Conservation (phyloP, 192 early-diverging fungal species). For the Backusella psychrophila region DNA sequence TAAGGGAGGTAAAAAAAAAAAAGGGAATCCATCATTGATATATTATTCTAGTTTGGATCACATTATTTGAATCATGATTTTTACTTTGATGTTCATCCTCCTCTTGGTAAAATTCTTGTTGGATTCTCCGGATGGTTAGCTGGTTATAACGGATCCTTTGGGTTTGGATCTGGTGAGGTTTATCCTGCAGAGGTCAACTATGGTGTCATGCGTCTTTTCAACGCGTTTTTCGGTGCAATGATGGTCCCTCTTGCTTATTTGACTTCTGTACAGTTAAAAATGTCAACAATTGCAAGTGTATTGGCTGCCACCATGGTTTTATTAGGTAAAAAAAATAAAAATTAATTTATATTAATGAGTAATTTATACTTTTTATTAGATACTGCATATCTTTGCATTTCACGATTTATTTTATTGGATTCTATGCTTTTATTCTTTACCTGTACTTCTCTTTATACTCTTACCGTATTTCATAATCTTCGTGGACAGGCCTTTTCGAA, state of each 20-base stretch:
- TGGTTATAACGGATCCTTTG: conserved; percentile 87
- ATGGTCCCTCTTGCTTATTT: conserved; percentile 91
- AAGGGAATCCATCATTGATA: neutral
- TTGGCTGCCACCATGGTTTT: conserved; percentile 77
- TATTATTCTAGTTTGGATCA: conserved; percentile 80
- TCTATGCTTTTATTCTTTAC: conserved; percentile 95
- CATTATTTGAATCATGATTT: conserved; percentile 92
- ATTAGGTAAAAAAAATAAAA: conserved; percentile 49
- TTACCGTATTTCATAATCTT: conserved; percentile 56
- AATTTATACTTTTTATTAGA: conserved; percentile 39
- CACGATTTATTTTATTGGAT: conserved; percentile 92
- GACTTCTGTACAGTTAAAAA: conserved; percentile 76
- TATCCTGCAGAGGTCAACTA: conserved; percentile 88
- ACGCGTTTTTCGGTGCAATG: conserved; percentile 83
- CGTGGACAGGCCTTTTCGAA: conserved; percentile 63
- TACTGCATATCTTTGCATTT: conserved; percentile 73
- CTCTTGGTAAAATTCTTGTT: conserved; percentile 95
- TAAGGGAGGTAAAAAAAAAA: neutral
- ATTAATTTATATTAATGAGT: neutral
- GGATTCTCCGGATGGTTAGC: conserved; percentile 81
- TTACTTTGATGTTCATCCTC: conserved; percentile 98
- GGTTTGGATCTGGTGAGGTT: conserved; percentile 72
- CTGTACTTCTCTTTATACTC: conserved; percentile 58
- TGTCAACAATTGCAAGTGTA: conserved; percentile 64
- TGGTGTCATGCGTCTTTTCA: conserved; percentile 87